Conservation (phyloP, 2,329 filamentous ascomycete species). For the Botrytis porri region DNA sequence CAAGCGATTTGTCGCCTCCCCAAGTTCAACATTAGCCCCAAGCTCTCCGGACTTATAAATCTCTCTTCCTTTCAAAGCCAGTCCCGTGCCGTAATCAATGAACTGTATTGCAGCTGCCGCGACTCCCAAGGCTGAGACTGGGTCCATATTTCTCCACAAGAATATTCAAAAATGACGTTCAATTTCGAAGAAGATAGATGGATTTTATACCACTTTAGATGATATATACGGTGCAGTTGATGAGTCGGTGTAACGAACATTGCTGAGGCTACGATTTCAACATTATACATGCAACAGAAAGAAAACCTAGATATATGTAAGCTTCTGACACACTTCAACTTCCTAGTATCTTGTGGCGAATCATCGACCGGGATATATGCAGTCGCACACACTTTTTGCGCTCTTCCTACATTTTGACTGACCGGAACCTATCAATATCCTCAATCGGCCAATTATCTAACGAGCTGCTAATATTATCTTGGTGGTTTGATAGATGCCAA, state of each 20-base stretch:
- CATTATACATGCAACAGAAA: background rate
- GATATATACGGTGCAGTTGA: background rate
- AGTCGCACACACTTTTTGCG: background rate
- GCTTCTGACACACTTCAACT: background rate
- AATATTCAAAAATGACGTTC: background rate
- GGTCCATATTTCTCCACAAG: background rate
- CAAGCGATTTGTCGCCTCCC: background rate
- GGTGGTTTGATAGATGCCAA: background rate
- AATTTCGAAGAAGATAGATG: background rate
- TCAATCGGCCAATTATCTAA: background rate
- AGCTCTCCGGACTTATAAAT: background rate
- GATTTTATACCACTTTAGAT: background rate
- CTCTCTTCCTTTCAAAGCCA: background rate
- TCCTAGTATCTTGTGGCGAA: background rate
- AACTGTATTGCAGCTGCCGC: background rate
- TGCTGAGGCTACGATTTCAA: background rate
- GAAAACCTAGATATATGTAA: background rate
- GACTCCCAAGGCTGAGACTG: background rate
- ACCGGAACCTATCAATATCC: background rate
- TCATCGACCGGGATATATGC: background rate
- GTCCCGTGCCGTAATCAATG: background rate
- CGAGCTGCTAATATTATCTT: background rate
- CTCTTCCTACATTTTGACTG: background rate
- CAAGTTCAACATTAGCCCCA: background rate
- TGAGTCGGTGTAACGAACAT: accelerated